Conservation (phyloP, 2,329 filamentous ascomycete species). For the Fusarium zealandicum region DNA sequence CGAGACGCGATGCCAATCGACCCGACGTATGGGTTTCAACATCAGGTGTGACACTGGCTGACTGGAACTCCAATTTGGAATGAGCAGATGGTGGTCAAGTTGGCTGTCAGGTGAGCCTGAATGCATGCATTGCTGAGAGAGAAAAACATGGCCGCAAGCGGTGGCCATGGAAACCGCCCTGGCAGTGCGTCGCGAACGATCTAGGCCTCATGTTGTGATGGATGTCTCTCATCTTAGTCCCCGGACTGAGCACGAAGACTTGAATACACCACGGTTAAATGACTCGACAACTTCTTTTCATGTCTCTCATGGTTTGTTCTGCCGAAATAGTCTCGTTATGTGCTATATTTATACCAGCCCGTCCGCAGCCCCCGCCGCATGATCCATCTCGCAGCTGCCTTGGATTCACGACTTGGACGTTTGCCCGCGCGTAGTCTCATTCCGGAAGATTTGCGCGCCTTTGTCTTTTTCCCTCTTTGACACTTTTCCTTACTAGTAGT, state of each 20-base stretch:
- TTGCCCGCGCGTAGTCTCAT: background rate
- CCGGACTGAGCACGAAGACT: background rate
- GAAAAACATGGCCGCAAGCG: slow-evolving; percentile 13
- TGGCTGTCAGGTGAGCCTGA: slow-evolving; percentile 8
- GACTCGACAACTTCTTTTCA: background rate
- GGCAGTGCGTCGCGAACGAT: slow-evolving; percentile 6
- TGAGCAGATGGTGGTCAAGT: background rate
- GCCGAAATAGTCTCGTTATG: background rate
- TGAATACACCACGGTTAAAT: slow-evolving; percentile 7
- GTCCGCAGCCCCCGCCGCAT: background rate
- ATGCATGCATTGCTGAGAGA: slow-evolving; percentile 7
- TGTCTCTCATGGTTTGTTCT: slow-evolving; percentile 1
- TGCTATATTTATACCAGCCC: slow-evolving; percentile 20
- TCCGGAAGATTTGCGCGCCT: background rate
- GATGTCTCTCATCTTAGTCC: slow-evolving; percentile 17
- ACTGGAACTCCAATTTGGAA: background rate
- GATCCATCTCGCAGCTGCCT: no score
- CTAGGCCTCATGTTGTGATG: slow-evolving; percentile 15
- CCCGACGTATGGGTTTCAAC: background rate
- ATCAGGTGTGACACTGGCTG: slow-evolving; percentile 1
- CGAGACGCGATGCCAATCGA: background rate
- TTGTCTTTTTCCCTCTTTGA: background rate
- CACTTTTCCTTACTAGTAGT: background rate
- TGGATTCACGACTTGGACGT: slow-evolving; percentile 1
- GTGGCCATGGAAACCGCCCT: slow-evolving; percentile 26